phyloP scores from a whole-genome alignment of 495 filamentous ascomycete genomes.

The Aspergillus asperescens region DNA sequence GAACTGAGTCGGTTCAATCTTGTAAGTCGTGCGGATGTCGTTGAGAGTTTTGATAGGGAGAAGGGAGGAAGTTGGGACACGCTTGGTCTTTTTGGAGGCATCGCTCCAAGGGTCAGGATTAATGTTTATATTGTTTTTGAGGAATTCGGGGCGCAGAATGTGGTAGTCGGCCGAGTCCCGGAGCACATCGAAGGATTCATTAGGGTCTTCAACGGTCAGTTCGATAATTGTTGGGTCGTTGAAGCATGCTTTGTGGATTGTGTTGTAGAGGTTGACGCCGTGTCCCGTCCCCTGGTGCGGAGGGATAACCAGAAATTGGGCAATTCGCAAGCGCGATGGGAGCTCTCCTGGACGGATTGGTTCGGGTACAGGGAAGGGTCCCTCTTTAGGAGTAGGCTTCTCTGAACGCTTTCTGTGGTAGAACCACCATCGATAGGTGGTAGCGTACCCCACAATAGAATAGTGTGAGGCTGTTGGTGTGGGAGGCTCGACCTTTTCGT shows the following conservation, averaged over 20 bases:
- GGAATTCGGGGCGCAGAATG: slow-evolving; percentile 50
- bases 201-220: slow-evolving; percentile 93
- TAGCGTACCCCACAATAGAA: slow-evolving; percentile 77
- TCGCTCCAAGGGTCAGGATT: slow-evolving; percentile 38
- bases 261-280: slow-evolving; percentile 73
- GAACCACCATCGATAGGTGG: slow-evolving; percentile 72
- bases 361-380: slow-evolving; percentile 39
- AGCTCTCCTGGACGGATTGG: slow-evolving; percentile 40
- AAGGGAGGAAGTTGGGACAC: slow-evolving; percentile 59
- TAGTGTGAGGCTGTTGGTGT: slow-evolving; percentile 52
- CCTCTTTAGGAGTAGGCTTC: slow-evolving; percentile 29
- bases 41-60: slow-evolving; percentile 54
- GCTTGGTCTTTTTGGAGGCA: slow-evolving; percentile 33
- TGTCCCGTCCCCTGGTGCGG: slow-evolving; percentile 76
- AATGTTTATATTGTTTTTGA: slow-evolving; percentile 40
- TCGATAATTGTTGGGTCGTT: slow-evolving; percentile 61
- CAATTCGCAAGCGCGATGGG: slow-evolving; percentile 73
- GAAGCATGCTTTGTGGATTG: slow-evolving; percentile 63
- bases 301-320: slow-evolving; percentile 90
- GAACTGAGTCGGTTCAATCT: slow-evolving; percentile 87
- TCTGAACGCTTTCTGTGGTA: slow-evolving; percentile 30
- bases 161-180: slow-evolving; percentile 77
- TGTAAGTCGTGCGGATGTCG: slow-evolving; percentile 57
- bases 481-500: slow-evolving; percentile 57
- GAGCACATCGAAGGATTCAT: slow-evolving; percentile 87